Base-by-base conservation (phyloP, 2,329 filamentous ascomycete genomes). In the Cytospora leucostoma region DNA sequence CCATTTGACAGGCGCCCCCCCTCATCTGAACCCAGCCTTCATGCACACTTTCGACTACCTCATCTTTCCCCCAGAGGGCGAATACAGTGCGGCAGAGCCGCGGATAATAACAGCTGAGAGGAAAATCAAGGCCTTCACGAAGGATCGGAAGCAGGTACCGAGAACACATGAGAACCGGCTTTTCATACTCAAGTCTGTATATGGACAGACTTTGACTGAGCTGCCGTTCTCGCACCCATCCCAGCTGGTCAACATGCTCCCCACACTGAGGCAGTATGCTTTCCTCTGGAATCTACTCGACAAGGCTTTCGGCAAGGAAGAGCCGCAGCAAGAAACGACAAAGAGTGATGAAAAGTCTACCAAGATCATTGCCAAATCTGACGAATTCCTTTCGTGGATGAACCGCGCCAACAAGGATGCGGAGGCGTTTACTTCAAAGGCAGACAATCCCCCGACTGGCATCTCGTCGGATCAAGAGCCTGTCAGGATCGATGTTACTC, bases 161-260 rank as follows among this genome's bases (percentile, higher is more conserved):
- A 78, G 75, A 51, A 73, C 68, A 3, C 84, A 88, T 69, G 73
- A 75, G 13, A 90, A 89, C 70, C 86, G 82, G 0, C 79, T 95
- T 1, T 86, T 86, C 67, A 84, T 92, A 19, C 86, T 90, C 61
- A 92, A 91, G 73, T 84, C 86, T 2, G 90, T 92, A 10, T 92
- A 89, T 68, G 89, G 88, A 0, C 84, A 88, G 62, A 80, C 81
- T 3, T 74, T 96, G 10, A 84, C 83, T 1, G 85, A 88, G 61
- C 79, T 95, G 37, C 87, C 90, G 0, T 94, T 96, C 71, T 85
- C 86, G 2, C 92, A 96, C 70, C 92, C 92, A 0, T 84, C 87
- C 56, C 91, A 96, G 71, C 77, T 96, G 4, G 78, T 93, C 7
- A 82, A 85, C 59, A 85, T 93, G 71, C 80, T 96, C n/a, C 90